These are phyloP conservation scores for Acarospora socialis DNA, from an alignment of 2,329 filamentous ascomycete genomes.

Conservation along the genomic window DNA sequence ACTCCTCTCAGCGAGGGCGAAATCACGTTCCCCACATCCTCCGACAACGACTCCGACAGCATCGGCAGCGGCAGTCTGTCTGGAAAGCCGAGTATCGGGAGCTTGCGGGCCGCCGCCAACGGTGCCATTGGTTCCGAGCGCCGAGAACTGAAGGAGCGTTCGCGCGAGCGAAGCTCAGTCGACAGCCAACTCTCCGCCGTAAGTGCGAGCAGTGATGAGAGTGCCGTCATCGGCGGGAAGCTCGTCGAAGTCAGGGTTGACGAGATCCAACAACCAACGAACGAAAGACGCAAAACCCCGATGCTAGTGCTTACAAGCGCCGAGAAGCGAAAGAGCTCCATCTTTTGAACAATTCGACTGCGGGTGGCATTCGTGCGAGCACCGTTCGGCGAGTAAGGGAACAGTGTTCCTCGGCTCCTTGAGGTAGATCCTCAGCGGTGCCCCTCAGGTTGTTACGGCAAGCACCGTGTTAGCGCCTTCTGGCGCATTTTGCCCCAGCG, in stretches of 20 bases:
- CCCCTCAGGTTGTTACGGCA: too few species aligned
- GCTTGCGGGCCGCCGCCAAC: constrained; percentile 62
- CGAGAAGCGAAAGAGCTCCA: constrained; percentile 73
- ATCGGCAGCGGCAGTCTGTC: constrained; percentile 62
- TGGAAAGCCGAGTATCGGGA: constrained; percentile 58
- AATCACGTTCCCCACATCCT: constrained; percentile 49
- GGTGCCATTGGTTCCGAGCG: constrained; percentile 81
- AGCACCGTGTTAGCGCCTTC: too few species aligned
- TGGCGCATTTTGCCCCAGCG: too few species aligned
- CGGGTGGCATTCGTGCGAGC: too few species aligned
- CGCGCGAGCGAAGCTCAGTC: constrained; percentile 41
- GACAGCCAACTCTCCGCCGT: constrained; percentile 43
- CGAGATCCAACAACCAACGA: constrained; percentile 19
- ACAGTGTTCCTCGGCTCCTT: too few species aligned
- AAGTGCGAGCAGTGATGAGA: constrained; percentile 52
- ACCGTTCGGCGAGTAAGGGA: too few species aligned
- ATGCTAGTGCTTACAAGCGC: constrained; percentile 77
- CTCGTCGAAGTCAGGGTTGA: constrained; percentile 34
- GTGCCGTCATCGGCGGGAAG: constrained; percentile 41
- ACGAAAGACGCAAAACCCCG: constrained; percentile 61
- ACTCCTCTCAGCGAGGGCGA: constrained; percentile 79
- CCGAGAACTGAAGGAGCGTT: constrained; percentile 48
- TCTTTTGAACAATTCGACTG: too few species aligned
- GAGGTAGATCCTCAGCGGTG: too few species aligned
- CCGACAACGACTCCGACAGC: constrained; percentile 62